phyloP scores from a whole-genome alignment of 2,329 filamentous ascomycete genomes.

The Scopulariopsis brevicaulis region DNA sequence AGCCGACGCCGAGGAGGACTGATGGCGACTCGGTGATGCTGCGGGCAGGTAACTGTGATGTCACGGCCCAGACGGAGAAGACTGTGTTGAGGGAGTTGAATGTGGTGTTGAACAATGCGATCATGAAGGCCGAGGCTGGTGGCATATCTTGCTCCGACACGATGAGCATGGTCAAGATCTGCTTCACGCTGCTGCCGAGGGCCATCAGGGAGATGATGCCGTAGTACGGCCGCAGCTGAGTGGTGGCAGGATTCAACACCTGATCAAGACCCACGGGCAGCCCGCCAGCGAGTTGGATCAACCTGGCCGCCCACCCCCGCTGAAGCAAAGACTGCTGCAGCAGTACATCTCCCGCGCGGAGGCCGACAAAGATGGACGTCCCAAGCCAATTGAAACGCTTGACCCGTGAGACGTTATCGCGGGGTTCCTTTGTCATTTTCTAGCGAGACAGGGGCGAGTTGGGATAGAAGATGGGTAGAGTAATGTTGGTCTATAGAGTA shows the following conservation, averaged over 20 bases:
- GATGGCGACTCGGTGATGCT: constrained; percentile 11
- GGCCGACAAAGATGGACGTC: constrained; percentile 23
- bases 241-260: not conserved
- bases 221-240: constrained; percentile 31
- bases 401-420: constrained; percentile 6
- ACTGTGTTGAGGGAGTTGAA: constrained; percentile 44
- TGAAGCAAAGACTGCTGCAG: constrained; percentile 20
- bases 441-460: not conserved
- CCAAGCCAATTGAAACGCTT: constrained; percentile 20
- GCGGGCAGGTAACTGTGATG: constrained; percentile 10
- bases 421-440: not conserved
- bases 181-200: constrained; percentile 38
- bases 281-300: constrained; percentile 12
- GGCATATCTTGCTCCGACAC: constrained; percentile 39
- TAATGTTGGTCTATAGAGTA: not conserved
- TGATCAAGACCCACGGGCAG: constrained; percentile 14
- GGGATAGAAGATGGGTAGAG: not conserved
- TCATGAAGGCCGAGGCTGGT: constrained; percentile 23
- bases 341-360: constrained; percentile 21
- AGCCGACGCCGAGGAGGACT: constrained; percentile 31
- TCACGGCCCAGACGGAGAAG: constrained; percentile 25
- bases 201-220: constrained; percentile 41
- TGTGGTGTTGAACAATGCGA: constrained; percentile 40
- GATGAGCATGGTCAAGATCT: constrained; percentile 36
- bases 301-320: constrained; percentile 16